These are phyloP conservation scores for Podospora appendiculata DNA, from an alignment of 495 filamentous ascomycete species.

Conservation along the genomic window DNA sequence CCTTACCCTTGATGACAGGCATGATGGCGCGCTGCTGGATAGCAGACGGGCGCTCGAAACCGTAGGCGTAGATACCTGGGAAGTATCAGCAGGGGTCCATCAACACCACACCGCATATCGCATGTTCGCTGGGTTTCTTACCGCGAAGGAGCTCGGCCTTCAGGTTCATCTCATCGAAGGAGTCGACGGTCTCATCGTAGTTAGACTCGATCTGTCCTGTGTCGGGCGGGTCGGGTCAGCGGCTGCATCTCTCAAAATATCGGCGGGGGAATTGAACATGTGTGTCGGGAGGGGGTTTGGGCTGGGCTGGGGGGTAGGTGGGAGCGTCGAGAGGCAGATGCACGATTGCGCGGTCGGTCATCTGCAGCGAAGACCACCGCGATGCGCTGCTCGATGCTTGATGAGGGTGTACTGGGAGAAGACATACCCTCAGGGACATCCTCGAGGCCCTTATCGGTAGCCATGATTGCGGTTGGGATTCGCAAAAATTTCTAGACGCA, in stretches of 20 bases:
- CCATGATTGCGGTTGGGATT: constrained; percentile 77
- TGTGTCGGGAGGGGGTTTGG: not conserved
- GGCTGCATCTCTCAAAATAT: not conserved
- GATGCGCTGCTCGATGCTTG: not conserved
- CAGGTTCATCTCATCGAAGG: constrained; percentile 95
- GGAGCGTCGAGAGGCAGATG: not conserved
- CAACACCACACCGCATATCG: not conserved
- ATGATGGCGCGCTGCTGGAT: constrained; percentile 99
- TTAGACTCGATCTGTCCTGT: constrained; percentile 98
- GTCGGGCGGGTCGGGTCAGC: constrained; percentile 14
- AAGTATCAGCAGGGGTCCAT: constrained; percentile 10
- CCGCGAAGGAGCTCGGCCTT: constrained; percentile 95
- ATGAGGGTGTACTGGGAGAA: constrained; percentile 4
- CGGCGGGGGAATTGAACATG: not conserved
- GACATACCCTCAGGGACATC: constrained; percentile 84
- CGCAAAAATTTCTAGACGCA: constrained; percentile 57
- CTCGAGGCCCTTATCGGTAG: constrained; percentile 92
- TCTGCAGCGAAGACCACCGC: not conserved
- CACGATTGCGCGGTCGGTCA: not conserved
- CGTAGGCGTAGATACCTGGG: constrained; percentile 94
- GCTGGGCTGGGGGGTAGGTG: not conserved
- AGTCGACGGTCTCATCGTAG: constrained; percentile 99
- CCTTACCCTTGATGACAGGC: constrained; percentile 98
- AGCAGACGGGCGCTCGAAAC: constrained; percentile 98
- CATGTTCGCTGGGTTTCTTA: constrained; percentile 35